Evolutionary conservation across 208 protist genomes (phyloP), one percentile per base, ranked within the genome.

Genomic region (Crithidia bombi): DNA sequence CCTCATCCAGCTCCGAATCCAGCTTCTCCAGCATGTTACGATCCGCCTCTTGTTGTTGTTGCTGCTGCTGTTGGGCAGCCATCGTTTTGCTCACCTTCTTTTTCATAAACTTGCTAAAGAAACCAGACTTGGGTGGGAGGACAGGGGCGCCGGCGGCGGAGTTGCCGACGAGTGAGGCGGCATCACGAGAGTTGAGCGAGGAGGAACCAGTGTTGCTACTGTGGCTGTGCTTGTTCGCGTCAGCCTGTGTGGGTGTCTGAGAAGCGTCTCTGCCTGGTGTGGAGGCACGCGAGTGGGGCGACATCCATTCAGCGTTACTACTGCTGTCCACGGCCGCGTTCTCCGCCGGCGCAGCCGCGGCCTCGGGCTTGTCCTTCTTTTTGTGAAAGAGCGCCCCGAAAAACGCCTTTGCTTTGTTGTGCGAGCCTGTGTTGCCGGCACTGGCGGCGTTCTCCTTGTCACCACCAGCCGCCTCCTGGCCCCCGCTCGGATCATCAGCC

Each of bases 381-480:
- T 65, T 74, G 30, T 65, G 63, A 15, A 82, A 78, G 6, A 82
- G 47, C 4, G 54, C 36, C 12, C 77, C 66, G 39, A 82, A 78
- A 44, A 82, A 57, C 25, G 21, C 39, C 30, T 58, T 66, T 19
- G 58, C 67, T 47, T 78, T 82, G 55, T 32, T 41, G 23, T 67
- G 57, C 38, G 51, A 6, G 33, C 38, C 35, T 6, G 14, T 39
- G 33, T 38, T 5, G 28, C 39, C 23, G 35, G 3, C 32, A 9
- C 11, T 51, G 1, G 3, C 51, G 3, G 55, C 35, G 2, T 51
- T 57, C 19, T 30, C 32, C 23, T 57, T 11, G 52, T 41, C 52
- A 25, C 32, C 52, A 25, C 32, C 63, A 33, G 41, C 14, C 4
- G 50, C 52, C 44, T 62, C 52, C 51, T 67, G 52, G 28, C 19